Evolutionary conservation across 2,329 filamentous ascomycete genomes (phyloP), one percentile per base, ranked within the genome.

Genomic region (Plectosphaerella plurivora): DNA sequence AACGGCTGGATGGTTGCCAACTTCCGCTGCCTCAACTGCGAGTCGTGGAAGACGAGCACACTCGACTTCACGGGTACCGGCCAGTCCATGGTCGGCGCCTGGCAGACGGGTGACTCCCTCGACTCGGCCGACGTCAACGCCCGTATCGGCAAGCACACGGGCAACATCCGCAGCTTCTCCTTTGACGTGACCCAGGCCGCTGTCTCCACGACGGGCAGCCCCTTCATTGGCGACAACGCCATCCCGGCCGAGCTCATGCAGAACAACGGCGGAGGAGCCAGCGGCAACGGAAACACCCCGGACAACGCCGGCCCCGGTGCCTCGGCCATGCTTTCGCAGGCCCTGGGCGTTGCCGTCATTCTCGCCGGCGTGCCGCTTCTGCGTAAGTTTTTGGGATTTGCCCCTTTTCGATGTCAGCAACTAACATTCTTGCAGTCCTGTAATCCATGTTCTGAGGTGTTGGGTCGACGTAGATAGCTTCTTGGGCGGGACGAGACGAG

Each of bases 1-100:
- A 59, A 69, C 46, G 73, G 68, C 50, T 68, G 70, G 18, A 84
- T 87, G 76, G 71, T 76, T 4, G 84, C 83, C 57, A 87, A 86
- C 59, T 68, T 87, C 46, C 63, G 65, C 39, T 82, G 82, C 65
- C 59, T 69, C 48, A 79, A 78, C 63, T 84, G 82, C 65, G 61
- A 75, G 51, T 62, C 68, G 12, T 79, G 76, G 76, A 60, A 58
- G 35, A 61, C 62, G n/a, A 65, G 84, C 53, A 61, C 71, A 45
- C 64, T 79, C 16, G 57, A 62, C 7, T 71, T 71, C 49, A 66
- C 66, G 15, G 57, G 59, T 33, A 68, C 73, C 14, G 11, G 4
- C 41, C n/a, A 44, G 41, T 57, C 61, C 41, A 84, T 81, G 78
- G 78, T 85, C 51, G 73, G 73, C 8, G 81, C 79, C 0, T 83